A percentile compares a stretch with the other conserved stretches of the same genome.
Conservation (phyloP, 805 yeast species). For the Zygosaccharomyces pseudorouxii region DNA sequence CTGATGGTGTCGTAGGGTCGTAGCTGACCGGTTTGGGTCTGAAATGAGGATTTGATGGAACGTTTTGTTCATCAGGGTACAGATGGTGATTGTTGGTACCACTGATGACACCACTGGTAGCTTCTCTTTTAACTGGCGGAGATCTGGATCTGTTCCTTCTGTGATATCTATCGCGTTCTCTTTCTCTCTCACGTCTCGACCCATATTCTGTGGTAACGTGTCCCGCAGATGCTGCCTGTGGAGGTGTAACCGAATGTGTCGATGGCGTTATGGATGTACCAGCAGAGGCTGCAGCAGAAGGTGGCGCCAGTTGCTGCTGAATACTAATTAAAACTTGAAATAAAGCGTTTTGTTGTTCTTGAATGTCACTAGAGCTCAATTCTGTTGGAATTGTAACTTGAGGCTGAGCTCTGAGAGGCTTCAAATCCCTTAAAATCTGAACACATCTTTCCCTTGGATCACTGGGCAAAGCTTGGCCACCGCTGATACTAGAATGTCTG, state of each 20-base stretch:
- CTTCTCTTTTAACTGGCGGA: conserved; percentile 32
- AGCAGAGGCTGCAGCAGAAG: conserved; percentile 12
- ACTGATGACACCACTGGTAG: conserved; percentile 12
- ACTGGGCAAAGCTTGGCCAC: conserved; percentile 46
- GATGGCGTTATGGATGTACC: neutral
- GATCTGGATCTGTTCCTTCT: conserved; percentile 52
- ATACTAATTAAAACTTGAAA: conserved; percentile 37
- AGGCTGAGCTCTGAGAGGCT: conserved; percentile 19
- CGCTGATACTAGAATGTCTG: conserved; percentile 56
- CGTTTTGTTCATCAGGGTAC: conserved; percentile 52
- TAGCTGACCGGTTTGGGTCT: conserved; percentile 68
- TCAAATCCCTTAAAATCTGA: conserved; percentile 30
- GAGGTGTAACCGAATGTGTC: conserved; percentile 8
- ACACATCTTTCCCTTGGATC: conserved; percentile 28
- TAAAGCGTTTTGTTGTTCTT: conserved; percentile 41
- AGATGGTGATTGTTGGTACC: conserved; percentile 33
- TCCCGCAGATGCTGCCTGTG: conserved; percentile 5
- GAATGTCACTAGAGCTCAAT: conserved; percentile 25
- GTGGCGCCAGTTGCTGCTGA: conserved; percentile 30
- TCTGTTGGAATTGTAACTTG: conserved; percentile 21
- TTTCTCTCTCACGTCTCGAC: conserved; percentile 34
- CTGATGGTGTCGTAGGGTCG: conserved; percentile 71
- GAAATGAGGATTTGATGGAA: conserved; percentile 68
- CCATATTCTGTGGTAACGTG: conserved; percentile 31
- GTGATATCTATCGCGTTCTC: conserved; percentile 26